Percentiles rank a stretch among this genome's conserved stretches.
phyloP scores from a whole-genome alignment of 305 asterid genomes.

The Solanum hybrid region DNA sequence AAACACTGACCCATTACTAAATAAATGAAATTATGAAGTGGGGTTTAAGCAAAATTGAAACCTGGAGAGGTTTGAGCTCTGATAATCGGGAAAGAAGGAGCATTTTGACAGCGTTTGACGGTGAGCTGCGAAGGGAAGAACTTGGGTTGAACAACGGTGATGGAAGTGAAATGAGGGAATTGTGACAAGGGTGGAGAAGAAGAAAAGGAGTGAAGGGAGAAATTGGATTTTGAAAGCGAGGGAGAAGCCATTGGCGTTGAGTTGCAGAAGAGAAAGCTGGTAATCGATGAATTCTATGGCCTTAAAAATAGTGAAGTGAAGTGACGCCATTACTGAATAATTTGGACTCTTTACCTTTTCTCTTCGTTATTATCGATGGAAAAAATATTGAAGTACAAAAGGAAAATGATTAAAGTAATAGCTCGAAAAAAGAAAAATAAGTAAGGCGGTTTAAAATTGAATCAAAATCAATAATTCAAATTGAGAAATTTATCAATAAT shows the following conservation, averaged over 20 bases:
- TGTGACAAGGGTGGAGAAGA: neutral
- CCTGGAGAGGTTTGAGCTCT: conserved; percentile 44
- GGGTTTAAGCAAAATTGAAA: neutral
- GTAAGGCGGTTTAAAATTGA: neutral
- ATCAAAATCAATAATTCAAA: too few relatives aligned
- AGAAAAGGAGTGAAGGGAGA: neutral
- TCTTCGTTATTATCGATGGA: neutral
- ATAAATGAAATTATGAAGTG: neutral
- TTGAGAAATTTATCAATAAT: too few relatives aligned
- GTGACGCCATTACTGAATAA: neutral
- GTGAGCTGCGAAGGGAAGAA: conserved; percentile 20
- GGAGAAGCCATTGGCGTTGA: neutral
- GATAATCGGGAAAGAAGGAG: conserved; percentile 24
- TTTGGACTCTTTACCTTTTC: neutral
- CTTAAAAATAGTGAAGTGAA: neutral
- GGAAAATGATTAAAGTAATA: neutral
- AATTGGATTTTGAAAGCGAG: neutral
- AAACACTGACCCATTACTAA: neutral
- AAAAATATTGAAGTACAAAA: neutral
- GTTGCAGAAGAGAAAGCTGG: neutral
- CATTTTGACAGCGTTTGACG: conserved; percentile 8
- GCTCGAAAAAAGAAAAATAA: too few relatives aligned
- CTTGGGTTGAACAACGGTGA: neutral
- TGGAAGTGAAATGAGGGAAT: neutral
- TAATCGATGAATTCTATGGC: neutral